A percentile compares a stretch with the other conserved stretches of the same genome.
Conservation (phyloP, 2,329 filamentous ascomycete species). For the Drechslera avenae region DNA sequence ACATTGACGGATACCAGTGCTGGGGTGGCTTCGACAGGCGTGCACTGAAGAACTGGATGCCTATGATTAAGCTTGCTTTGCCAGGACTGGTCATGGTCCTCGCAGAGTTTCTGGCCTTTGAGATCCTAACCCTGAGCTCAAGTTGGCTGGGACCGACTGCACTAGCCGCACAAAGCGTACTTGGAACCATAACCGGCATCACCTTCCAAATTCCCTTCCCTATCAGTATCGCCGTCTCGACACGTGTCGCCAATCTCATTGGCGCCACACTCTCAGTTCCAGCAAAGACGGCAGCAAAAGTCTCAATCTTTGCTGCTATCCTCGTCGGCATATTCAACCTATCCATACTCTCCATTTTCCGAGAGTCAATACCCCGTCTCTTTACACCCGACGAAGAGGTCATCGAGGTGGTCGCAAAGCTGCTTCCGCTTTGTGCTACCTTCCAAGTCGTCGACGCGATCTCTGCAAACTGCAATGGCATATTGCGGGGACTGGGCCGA, state of each 20-base stretch:
- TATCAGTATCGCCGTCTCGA: conserved; percentile 84
- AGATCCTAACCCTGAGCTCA: conserved; percentile 82
- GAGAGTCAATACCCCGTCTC: conserved; percentile 75
- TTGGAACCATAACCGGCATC: conserved; percentile 77
- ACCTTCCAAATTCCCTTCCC: conserved; percentile 94
- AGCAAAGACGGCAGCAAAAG: conserved; percentile 78
- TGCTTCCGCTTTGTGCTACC: conserved; percentile 80
- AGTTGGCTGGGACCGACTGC: conserved; percentile 79
- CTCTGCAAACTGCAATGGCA: conserved; percentile 78
- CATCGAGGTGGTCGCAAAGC: conserved; percentile 65
- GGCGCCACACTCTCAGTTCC: conserved; percentile 82
- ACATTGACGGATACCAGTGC: conserved; percentile 73
- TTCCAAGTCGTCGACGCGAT: conserved; percentile 91
- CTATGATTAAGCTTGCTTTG: conserved; percentile 85
- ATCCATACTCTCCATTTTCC: conserved; percentile 68
- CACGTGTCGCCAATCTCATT: conserved; percentile 88
- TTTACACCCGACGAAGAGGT: conserved; percentile 73
- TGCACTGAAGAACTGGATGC: conserved; percentile 75
- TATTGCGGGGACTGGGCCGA: conserved; percentile 83
- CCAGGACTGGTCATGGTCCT: conserved; percentile 93
- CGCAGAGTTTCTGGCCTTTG: conserved; percentile 91
- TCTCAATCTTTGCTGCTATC: conserved; percentile 70
- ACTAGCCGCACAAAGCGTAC: conserved; percentile 85
- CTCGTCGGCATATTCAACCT: conserved; percentile 82
- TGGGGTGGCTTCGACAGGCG: conserved; percentile 79